Conservation (phyloP, 23 red algal genomes). For the Gracilaria vermiculophylla region DNA sequence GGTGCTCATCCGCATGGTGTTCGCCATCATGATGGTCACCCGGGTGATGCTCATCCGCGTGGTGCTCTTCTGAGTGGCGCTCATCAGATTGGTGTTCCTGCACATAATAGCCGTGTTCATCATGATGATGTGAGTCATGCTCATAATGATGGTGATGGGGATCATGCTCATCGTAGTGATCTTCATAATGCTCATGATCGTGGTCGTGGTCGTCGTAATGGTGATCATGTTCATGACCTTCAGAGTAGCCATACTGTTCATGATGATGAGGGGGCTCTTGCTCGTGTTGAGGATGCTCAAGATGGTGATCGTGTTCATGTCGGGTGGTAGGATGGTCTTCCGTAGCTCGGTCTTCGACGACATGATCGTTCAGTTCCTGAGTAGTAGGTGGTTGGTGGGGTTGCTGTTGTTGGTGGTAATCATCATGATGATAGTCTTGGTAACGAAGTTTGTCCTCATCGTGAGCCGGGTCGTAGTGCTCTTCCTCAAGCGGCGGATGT, state of each 20-base stretch:
- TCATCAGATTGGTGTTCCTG: not conserved
- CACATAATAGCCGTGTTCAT: not conserved
- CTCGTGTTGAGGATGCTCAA: not conserved
- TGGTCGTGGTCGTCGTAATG: not conserved
- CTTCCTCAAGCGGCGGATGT: not conserved
- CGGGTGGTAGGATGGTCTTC: constrained; percentile 4
- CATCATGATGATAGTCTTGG: not conserved
- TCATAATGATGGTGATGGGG: not conserved
- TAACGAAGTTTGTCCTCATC: not conserved
- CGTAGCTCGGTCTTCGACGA: constrained; percentile 1
- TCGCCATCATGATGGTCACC: not conserved
- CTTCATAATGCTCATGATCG: not conserved
- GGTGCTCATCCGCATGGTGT: not conserved
- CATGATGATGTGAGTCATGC: not conserved
- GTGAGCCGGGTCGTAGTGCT: not conserved
- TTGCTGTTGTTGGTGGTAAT: not conserved
- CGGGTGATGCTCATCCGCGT: not conserved
- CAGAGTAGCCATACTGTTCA: not conserved
- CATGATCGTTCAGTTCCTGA: not conserved
- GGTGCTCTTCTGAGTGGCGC: not conserved
- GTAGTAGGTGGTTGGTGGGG: not conserved
- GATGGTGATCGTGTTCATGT: not conserved
- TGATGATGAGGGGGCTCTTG: not conserved
- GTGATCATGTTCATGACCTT: not conserved
- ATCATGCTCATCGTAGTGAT: not conserved